Evolutionary conservation across 2,329 filamentous ascomycete species (phyloP).

Genomic region (Alternaria consortialis): DNA sequence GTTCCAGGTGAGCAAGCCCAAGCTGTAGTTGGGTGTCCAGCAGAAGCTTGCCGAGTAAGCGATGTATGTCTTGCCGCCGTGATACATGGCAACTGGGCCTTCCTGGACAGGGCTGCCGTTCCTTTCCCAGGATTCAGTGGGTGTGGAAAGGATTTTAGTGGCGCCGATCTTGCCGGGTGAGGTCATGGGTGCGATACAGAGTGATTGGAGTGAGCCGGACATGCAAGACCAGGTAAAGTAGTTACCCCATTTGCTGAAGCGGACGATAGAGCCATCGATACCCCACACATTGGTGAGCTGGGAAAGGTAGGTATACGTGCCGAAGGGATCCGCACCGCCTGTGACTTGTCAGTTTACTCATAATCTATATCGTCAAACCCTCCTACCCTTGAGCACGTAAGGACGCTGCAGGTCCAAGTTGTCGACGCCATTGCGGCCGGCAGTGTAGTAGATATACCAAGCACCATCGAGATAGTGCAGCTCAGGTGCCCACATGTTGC

Average conservation of each 20-base stretch:
- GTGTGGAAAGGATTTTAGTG: slow-evolving; percentile 61
- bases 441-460: slow-evolving; percentile 68
- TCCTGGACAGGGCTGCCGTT: slow-evolving; percentile 64
- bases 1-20: slow-evolving; percentile 64
- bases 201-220: slow-evolving; percentile 54
- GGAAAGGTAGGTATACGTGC: slow-evolving; percentile 60
- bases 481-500: slow-evolving; percentile 65
- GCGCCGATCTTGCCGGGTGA: slow-evolving; percentile 57
- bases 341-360: neutral
- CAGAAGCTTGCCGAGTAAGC: slow-evolving; percentile 66
- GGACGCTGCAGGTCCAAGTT: slow-evolving; percentile 61
- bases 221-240: slow-evolving; percentile 67
- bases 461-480: slow-evolving; percentile 59
- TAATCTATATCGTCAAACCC: no score
- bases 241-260: slow-evolving; percentile 57
- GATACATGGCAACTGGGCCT: slow-evolving; percentile 63
- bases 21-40: slow-evolving; percentile 64
- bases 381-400: slow-evolving; percentile 61
- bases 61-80: slow-evolving; percentile 62
- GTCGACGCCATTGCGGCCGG: slow-evolving; percentile 51
- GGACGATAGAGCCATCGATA: slow-evolving; percentile 64
- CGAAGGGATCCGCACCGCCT: slow-evolving; percentile 64
- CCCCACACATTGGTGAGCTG: slow-evolving; percentile 56
- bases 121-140: slow-evolving; percentile 62
- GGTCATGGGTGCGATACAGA: slow-evolving; percentile 54